Evolutionary conservation across 768 basidiomycete species (phyloP).

Genomic region (Boletus patriciae): DNA sequence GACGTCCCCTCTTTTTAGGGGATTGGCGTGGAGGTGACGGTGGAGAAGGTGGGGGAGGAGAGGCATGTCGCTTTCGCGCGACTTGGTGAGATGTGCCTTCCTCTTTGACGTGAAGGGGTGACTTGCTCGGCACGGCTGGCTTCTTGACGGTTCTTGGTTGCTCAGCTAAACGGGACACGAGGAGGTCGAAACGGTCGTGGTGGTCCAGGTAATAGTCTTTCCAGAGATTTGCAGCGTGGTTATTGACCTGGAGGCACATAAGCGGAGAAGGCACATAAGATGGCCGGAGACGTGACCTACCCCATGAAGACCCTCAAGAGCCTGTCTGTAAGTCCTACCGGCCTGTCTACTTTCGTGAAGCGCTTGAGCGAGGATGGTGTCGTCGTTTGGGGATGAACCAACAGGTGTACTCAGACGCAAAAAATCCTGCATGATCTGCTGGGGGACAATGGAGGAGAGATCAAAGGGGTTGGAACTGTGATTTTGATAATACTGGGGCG

Average conservation of each 20-base stretch:
- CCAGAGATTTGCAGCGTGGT: constrained; percentile 61
- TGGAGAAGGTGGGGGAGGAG: constrained; percentile 9
- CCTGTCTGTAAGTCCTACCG: constrained; percentile 58
- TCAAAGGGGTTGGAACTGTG: constrained; percentile 26
- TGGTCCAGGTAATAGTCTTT: constrained; percentile 81
- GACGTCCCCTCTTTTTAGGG: constrained; percentile 21
- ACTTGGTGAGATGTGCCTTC: constrained; percentile 25
- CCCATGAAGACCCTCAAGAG: constrained; percentile 65
- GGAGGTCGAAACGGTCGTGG: constrained; percentile 55
- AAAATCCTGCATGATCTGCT: constrained; percentile 58
- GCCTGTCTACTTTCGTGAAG: constrained; percentile 38
- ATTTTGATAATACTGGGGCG: constrained; percentile 25
- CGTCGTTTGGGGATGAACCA: constrained; percentile 50
- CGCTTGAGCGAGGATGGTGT: constrained; percentile 55
- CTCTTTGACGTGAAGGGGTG: constrained; percentile 8
- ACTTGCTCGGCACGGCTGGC: constrained; percentile 19
- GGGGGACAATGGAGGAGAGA: constrained; percentile 41
- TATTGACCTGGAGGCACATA: constrained; percentile 37
- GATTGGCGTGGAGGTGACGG: constrained; percentile 27
- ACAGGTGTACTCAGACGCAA: constrained; percentile 54
- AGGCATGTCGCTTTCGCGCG: constrained; percentile 38
- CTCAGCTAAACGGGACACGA: constrained; percentile 24
- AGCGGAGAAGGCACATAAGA: constrained; percentile 1
- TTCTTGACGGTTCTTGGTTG: constrained; percentile 34
- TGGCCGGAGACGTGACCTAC: constrained; percentile 40